These are phyloP conservation scores for Diplodia mutila DNA, from an alignment of 2,329 filamentous ascomycete species.

Conservation along the genomic window DNA sequence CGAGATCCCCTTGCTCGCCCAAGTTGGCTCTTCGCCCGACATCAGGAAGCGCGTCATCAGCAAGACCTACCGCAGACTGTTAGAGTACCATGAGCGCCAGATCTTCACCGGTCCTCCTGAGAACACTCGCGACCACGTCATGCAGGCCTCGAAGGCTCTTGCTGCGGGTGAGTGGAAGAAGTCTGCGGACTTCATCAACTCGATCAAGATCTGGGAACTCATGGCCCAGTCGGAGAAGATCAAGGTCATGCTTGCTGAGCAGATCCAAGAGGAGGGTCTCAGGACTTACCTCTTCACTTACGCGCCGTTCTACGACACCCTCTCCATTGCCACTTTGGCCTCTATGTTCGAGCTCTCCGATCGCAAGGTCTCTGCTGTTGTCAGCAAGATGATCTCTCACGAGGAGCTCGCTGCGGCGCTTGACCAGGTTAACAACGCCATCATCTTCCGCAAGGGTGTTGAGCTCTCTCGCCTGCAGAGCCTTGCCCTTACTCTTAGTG, in stretches of 20 bases:
- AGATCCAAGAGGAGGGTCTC: conserved; percentile 98
- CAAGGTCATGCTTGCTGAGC: conserved; percentile 94
- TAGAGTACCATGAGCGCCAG: conserved; percentile 98
- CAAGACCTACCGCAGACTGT: conserved; percentile 98
- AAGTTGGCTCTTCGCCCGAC: conserved; percentile 94
- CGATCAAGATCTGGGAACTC: conserved; percentile 99
- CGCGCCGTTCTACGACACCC: conserved; percentile 97
- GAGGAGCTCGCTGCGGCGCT: conserved; percentile 95
- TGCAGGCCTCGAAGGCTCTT: conserved; percentile 97
- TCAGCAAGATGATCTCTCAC: conserved; percentile 99
- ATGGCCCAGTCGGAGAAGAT: conserved; percentile 92
- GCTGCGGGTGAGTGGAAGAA: conserved; percentile 99
- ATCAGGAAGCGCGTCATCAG: conserved; percentile 97
- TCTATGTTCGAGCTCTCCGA: conserved; percentile 93
- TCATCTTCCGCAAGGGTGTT: conserved; percentile 99
- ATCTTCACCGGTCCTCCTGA: conserved; percentile 98
- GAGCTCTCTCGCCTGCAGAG: conserved; percentile 96
- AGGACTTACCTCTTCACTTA: conserved; percentile 99
- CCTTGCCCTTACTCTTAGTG: conserved; percentile 87
- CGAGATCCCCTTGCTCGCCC: conserved; percentile 94
- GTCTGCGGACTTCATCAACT: conserved; percentile 88
- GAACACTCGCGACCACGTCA: conserved; percentile 98
- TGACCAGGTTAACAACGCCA: conserved; percentile 94
- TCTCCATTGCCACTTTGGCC: conserved; percentile 81
- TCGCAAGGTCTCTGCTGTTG: conserved; percentile 89